These are phyloP conservation scores for Coemansia sp. DNA, from an alignment of 192 early-diverging fungal species.

Conservation along the genomic window DNA sequence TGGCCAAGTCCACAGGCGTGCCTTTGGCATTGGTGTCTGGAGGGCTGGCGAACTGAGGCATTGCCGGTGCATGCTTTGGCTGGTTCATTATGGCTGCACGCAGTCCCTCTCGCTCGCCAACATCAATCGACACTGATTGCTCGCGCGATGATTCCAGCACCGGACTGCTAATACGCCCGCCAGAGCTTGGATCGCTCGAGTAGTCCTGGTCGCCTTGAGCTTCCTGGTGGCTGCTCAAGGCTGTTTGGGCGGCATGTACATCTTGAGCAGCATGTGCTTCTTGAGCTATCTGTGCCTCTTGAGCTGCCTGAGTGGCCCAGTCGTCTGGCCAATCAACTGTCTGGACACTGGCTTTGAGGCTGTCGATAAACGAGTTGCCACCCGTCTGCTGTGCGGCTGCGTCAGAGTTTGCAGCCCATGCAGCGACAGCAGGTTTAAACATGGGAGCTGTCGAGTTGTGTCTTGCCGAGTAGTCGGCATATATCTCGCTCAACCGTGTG, in stretches of 20 bases:
- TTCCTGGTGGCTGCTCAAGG: background rate
- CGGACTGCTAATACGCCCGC: slow-evolving; percentile 25
- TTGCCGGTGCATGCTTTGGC: background rate
- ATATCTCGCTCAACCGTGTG: slow-evolving; percentile 54
- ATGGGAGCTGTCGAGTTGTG: slow-evolving; percentile 46
- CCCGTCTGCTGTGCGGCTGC: slow-evolving; percentile 8
- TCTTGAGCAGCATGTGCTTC: background rate
- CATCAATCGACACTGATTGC: slow-evolving; percentile 31
- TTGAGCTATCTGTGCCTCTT: background rate
- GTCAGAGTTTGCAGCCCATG: slow-evolving; percentile 4
- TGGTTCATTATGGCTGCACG: background rate
- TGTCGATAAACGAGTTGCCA: slow-evolving; percentile 47
- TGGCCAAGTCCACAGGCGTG: background rate
- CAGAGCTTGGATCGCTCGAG: slow-evolving; percentile 21
- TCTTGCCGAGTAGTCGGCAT: slow-evolving; percentile 53
- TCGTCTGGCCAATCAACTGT: slow-evolving; percentile 28
- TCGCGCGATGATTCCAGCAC: slow-evolving; percentile 33
- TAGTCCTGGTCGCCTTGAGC: slow-evolving; percentile 17
- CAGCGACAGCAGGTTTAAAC: slow-evolving; percentile 26
- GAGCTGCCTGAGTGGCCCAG: slow-evolving; percentile 9
- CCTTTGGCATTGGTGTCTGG: background rate
- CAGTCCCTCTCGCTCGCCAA: slow-evolving; percentile 11
- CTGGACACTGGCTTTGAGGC: slow-evolving; percentile 41
- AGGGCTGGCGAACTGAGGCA: slow-evolving; percentile 1
- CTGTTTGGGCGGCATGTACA: background rate